Evolutionary conservation across 371 early-diverging fungal species (phyloP), one percentile per base, ranked within the genome.

Genomic region (Mortierella sp.): DNA sequence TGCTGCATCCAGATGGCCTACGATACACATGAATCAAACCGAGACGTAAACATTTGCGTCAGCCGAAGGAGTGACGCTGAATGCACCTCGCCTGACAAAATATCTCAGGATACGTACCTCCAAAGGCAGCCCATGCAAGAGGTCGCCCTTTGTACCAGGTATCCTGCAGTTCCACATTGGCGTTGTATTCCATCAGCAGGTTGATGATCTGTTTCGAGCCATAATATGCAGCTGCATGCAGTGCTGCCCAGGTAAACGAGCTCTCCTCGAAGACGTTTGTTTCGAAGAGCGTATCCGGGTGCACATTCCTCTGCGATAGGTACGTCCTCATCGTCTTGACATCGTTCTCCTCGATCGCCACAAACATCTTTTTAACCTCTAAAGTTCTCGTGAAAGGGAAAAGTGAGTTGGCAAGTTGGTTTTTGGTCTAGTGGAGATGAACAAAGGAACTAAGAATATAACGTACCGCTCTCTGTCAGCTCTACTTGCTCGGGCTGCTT

Each of bases 51-150:
- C n/a, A n/a, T n/a, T n/a, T n/a, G n/a, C n/a, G n/a, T n/a, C n/a
- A n/a, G n/a, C n/a, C n/a, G n/a, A n/a, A n/a, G n/a, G n/a, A n/a
- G n/a, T n/a, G n/a, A n/a, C n/a, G n/a, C n/a, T n/a, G n/a, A n/a
- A n/a, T n/a, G n/a, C n/a, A n/a, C n/a, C n/a, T n/a, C n/a, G n/a
- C n/a, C n/a, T n/a, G n/a, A n/a, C n/a, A n/a, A n/a, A n/a, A n/a
- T n/a, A n/a, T 15, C 17, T 14, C 21, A 8, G 27, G 14, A 30
- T 19, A 28, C 59, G 82, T 83, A 70, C 89, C 92, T 39, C 89
- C 94, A 76, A 88, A 96, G 0, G 95, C 95, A 3, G 98, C 96
- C 98, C 98, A 97, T 0, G 92, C 92, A 12, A 97, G 81, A 5
- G 98, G 93, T 19, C 93, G 88, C 28, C 91, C 94, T 3, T 82